Evolutionary conservation across 495 filamentous ascomycete genomes (phyloP).

Genomic region (Lophium mytilinum): DNA sequence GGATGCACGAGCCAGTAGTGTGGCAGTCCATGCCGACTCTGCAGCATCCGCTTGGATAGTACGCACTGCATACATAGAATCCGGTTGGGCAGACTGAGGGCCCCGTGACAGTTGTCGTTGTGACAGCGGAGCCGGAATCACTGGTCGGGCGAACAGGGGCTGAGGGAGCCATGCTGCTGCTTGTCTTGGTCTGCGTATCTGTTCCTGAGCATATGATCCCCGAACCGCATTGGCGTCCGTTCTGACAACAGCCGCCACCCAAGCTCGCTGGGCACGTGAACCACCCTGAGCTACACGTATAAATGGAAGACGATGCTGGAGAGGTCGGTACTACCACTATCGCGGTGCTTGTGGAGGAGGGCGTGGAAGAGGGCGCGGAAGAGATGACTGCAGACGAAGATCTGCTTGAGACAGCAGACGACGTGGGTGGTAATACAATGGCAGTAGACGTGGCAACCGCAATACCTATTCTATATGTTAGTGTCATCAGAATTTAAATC

Average conservation of each 20-base stretch:
- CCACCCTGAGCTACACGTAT: conserved; percentile 50
- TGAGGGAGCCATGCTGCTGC: conserved; percentile 19
- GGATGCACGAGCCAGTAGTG: conserved; percentile 50
- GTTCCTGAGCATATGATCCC: conserved; percentile 15
- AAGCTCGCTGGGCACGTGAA: conserved; percentile 38
- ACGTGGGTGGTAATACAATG: conserved; percentile 10
- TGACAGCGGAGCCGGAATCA: conserved; percentile 20
- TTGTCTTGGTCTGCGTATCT: conserved; percentile 10
- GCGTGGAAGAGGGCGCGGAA: background rate
- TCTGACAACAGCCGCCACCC: conserved; percentile 37
- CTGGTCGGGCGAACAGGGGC: conserved; percentile 49
- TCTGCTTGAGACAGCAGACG: background rate
- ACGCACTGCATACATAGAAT: conserved; percentile 64
- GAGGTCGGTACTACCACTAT: conserved; percentile 26
- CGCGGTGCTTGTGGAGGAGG: conserved; percentile 3
- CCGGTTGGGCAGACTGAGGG: conserved; percentile 56
- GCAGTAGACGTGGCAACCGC: conserved; percentile 15
- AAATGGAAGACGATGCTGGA: conserved; percentile 37
- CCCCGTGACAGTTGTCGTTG: conserved; percentile 32
- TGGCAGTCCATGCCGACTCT: conserved; percentile 77
- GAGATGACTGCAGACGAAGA: background rate
- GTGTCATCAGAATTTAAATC: background rate
- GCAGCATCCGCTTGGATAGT: conserved; percentile 68
- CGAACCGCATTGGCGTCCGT: conserved; percentile 28
- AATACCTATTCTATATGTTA: conserved; percentile 8